Percentiles rank a stretch among this genome's conserved stretches.
Conservation (phyloP, 116 monocot genomes). For the Trichopus zeylanicus region DNA sequence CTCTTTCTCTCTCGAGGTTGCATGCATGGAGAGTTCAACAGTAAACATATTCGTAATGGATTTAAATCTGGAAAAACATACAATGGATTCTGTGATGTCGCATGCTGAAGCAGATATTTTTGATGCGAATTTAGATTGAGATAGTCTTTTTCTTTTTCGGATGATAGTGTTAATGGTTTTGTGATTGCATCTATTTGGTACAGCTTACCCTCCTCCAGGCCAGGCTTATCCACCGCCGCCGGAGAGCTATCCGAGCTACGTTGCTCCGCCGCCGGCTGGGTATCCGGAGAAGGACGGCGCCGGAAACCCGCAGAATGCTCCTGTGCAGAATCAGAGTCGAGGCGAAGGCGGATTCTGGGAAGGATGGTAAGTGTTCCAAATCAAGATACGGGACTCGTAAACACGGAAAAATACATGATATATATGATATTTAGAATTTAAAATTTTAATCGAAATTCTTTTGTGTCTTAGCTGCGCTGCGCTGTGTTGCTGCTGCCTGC, state of each 20-base stretch:
- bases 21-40: too few relatives aligned
- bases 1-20: too few relatives aligned
- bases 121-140: too few relatives aligned
- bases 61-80: too few relatives aligned
- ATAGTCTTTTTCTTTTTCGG: neutral
- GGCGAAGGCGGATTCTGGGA: conserved; percentile 10
- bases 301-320: neutral
- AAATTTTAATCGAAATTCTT: too few relatives aligned
- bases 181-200: neutral
- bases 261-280: conserved; percentile 8
- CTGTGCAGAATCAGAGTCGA: conserved; percentile 6
- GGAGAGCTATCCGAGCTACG: conserved; percentile 2
- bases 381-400: too few relatives aligned
- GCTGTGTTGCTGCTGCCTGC: conserved; percentile 8
- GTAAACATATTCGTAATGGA: too few relatives aligned
- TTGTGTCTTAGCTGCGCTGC: conserved; percentile 9
- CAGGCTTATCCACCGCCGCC: conserved; percentile 3
- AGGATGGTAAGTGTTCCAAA: conserved; percentile 5
- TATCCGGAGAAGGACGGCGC: conserved; percentile 8
- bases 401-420: too few relatives aligned
- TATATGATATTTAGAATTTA: too few relatives aligned
- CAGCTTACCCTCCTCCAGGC: conserved; percentile 6
- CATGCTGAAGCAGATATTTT: too few relatives aligned
- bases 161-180: neutral
- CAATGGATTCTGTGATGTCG: too few relatives aligned